phyloP scores from a whole-genome alignment of 352 stramenopile genomes.

The Plasmopara muralis region DNA sequence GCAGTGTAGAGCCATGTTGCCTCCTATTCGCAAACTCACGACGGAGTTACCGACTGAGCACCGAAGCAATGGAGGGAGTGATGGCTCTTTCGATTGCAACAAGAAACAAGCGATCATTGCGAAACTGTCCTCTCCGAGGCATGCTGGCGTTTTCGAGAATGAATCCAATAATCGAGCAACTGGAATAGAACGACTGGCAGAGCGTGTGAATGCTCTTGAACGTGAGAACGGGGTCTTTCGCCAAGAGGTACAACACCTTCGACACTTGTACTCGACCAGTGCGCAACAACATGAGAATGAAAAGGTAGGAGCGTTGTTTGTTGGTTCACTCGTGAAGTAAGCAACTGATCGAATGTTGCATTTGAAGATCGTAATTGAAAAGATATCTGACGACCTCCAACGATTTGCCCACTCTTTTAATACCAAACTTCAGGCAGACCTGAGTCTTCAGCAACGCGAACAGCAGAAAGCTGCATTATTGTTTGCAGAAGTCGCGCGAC shows the following conservation, averaged over 20 bases:
- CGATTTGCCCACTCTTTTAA: slow-evolving; percentile 45
- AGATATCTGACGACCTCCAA: slow-evolving; percentile 48
- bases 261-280: slow-evolving; percentile 49
- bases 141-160: background rate
- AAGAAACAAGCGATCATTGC: slow-evolving; percentile 12
- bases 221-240: slow-evolving; percentile 53
- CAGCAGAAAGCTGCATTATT: slow-evolving; percentile 64
- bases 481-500: slow-evolving; percentile 53
- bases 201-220: slow-evolving; percentile 39
- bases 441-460: slow-evolving; percentile 43
- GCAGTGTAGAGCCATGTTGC: slow-evolving; percentile 25
- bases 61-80: slow-evolving; percentile 6
- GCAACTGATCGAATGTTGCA: slow-evolving; percentile 3
- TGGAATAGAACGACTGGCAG: slow-evolving; percentile 10
- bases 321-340: background rate
- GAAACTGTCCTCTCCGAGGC: no score
- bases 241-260: slow-evolving; percentile 46
- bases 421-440: slow-evolving; percentile 50
- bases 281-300: slow-evolving; percentile 51
- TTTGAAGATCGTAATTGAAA: slow-evolving; percentile 12
- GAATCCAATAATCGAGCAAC: slow-evolving; percentile 1
- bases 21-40: slow-evolving; percentile 40
- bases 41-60: slow-evolving; percentile 13
- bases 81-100: slow-evolving; percentile 7
- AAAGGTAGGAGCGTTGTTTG: slow-evolving; percentile 24